Evolutionary conservation across 2,329 filamentous ascomycete species (phyloP).

Genomic region (Exophiala lecanii-corni): DNA sequence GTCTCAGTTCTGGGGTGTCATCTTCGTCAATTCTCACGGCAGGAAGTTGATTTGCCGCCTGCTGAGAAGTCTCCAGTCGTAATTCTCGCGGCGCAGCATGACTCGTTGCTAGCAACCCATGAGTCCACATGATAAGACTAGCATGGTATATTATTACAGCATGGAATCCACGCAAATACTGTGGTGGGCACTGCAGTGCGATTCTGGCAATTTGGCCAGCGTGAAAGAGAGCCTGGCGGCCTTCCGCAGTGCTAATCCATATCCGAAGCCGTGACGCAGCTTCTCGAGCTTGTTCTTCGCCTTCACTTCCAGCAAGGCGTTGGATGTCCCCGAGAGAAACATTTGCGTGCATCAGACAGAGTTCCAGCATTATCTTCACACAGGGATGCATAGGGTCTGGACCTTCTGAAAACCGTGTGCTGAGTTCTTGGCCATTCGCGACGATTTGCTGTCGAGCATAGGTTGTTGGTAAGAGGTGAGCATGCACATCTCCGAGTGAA

Average conservation of each 20-base stretch:
- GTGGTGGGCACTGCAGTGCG: constrained; percentile 39
- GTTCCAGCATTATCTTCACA: constrained; percentile 33
- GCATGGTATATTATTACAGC: constrained; percentile 67
- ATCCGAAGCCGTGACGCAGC: constrained; percentile 33
- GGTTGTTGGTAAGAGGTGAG: not conserved
- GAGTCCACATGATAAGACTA: constrained; percentile 64
- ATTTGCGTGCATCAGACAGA: constrained; percentile 35
- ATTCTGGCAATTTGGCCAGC: constrained; percentile 63
- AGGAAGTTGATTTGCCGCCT: not conserved
- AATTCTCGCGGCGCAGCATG: not conserved
- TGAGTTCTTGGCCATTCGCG: constrained; percentile 1
- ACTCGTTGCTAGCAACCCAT: constrained; percentile 51
- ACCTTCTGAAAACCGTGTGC: constrained; percentile 32
- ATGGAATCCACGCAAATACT: constrained; percentile 61
- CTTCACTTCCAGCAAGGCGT: constrained; percentile 41
- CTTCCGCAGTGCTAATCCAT: constrained; percentile 36
- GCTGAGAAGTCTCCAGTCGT: not conserved
- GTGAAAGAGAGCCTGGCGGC: constrained; percentile 55
- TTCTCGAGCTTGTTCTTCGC: constrained; percentile 35
- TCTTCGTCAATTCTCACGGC: constrained; percentile 2
- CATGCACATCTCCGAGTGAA: not conserved
- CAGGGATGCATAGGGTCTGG: constrained; percentile 20
- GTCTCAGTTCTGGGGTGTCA: not conserved
- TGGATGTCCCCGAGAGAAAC: constrained; percentile 42
- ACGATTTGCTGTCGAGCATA: constrained; percentile 4